These are phyloP conservation scores for Fonsecaea pedrosoi DNA, from an alignment of 2,329 filamentous ascomycete species.

Conservation along the genomic window DNA sequence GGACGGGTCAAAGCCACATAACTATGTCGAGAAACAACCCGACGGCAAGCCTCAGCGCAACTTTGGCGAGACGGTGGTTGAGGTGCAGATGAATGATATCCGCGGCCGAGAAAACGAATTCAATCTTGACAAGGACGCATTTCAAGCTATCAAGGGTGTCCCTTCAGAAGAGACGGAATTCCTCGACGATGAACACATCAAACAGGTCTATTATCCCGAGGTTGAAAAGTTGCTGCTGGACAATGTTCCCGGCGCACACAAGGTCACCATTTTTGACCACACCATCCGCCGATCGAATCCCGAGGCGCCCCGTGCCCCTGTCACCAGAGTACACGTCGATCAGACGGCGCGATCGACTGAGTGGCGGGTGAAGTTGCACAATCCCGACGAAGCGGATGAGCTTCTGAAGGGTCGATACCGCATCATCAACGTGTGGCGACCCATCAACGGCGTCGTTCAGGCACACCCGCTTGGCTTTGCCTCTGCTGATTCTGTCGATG, in stretches of 20 bases:
- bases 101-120: conserved; percentile 72
- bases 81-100: conserved; percentile 72
- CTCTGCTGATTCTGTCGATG: conserved; percentile 60
- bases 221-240: conserved; percentile 74
- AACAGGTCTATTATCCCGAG: conserved; percentile 80
- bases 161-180: conserved; percentile 66
- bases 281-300: conserved; percentile 75
- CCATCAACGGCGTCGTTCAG: conserved; percentile 65
- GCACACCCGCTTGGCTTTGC: conserved; percentile 65
- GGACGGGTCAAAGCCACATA: conserved; percentile 67
- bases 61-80: conserved; percentile 59
- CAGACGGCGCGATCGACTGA: conserved; percentile 73
- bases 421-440: conserved; percentile 88
- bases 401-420: conserved; percentile 74
- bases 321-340: conserved; percentile 79
- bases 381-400: conserved; percentile 69
- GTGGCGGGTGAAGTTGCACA: conserved; percentile 71
- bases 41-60: conserved; percentile 70
- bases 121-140: conserved; percentile 75
- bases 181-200: conserved; percentile 71
- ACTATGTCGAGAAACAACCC: conserved; percentile 70
- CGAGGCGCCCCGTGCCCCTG: conserved; percentile 69
- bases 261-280: conserved; percentile 82
- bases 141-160: conserved; percentile 68
- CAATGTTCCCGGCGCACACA: conserved; percentile 69